Conservation (phyloP, 2,329 filamentous ascomycete species). For the Clathrospora elynae region DNA sequence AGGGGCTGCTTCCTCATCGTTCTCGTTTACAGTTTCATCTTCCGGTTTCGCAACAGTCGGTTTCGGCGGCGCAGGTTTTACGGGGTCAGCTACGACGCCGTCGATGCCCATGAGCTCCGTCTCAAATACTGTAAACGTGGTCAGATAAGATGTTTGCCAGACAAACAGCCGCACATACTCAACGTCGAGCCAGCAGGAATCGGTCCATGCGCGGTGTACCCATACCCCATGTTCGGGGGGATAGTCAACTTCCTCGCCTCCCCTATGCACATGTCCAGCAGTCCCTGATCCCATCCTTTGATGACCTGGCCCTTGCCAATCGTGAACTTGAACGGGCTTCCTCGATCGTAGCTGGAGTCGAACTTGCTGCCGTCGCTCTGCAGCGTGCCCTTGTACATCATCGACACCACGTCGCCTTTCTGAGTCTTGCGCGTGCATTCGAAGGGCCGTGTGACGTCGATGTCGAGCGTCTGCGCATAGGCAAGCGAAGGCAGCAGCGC, state of each 20-base stretch:
- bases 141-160: conserved; percentile 14
- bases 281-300: conserved; percentile 89
- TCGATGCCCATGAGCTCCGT: conserved; percentile 86
- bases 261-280: conserved; percentile 92
- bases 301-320: conserved; percentile 86
- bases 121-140: conserved; percentile 72
- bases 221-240: conserved; percentile 85
- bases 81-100: conserved; percentile 48
- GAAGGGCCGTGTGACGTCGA: conserved; percentile 51
- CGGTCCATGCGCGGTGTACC: conserved; percentile 71
- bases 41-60: conserved; percentile 11
- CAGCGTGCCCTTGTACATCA: conserved; percentile 59
- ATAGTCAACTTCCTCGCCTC: conserved; percentile 90
- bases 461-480: conserved; percentile 40
- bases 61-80: conserved; percentile 8
- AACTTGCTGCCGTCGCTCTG: conserved; percentile 73
- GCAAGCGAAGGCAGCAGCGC: conserved; percentile 29
- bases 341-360: conserved; percentile 80
- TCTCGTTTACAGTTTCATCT: conserved; percentile 10
- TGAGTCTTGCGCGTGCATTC: conserved; percentile 53
- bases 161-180: conserved; percentile 54
- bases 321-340: conserved; percentile 75
- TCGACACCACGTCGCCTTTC: conserved; percentile 54
- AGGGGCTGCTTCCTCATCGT: conserved; percentile 18
- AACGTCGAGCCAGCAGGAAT: conserved; percentile 83